Evolutionary conservation across 768 basidiomycete species (phyloP).

Genomic region (Panus rudis): DNA sequence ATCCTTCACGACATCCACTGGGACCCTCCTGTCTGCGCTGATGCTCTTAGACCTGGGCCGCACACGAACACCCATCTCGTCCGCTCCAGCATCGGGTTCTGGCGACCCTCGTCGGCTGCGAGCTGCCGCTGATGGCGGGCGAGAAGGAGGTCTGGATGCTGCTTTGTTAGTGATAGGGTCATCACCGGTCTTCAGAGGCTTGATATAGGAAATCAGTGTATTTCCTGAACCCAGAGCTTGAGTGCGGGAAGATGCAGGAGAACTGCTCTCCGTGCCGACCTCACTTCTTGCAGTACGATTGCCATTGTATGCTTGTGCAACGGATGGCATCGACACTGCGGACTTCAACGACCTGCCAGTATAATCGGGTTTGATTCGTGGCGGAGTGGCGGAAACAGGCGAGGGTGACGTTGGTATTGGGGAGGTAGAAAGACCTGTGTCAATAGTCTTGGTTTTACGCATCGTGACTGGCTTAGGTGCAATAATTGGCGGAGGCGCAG

Average conservation of each 20-base stretch:
- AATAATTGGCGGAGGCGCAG: slow-evolving; percentile 31
- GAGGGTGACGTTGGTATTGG: slow-evolving; percentile 4
- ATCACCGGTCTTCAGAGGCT: slow-evolving; percentile 42
- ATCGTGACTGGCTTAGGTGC: slow-evolving; percentile 34
- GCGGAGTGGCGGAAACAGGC: slow-evolving; percentile 8
- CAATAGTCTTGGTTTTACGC: slow-evolving; percentile 33
- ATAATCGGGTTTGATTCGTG: slow-evolving; percentile 24
- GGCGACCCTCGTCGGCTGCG: slow-evolving; percentile 7
- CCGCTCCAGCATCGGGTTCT: slow-evolving; percentile 21
- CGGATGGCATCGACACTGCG: slow-evolving; percentile 33
- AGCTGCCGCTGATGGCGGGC: slow-evolving; percentile 16
- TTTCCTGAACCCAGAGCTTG: slow-evolving; percentile 61
- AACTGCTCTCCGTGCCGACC: slow-evolving; percentile 7
- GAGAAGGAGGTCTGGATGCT: slow-evolving; percentile 13
- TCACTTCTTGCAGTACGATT: slow-evolving; percentile 12
- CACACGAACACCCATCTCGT: slow-evolving; percentile 33
- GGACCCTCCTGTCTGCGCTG: slow-evolving; percentile 8
- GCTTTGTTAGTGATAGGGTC: slow-evolving; percentile 21
- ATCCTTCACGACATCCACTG: slow-evolving; percentile 16
- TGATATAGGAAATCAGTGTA: slow-evolving; percentile 66
- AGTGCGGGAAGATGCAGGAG: slow-evolving; percentile 15
- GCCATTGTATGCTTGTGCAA: slow-evolving; percentile 26
- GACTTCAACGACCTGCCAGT: slow-evolving; percentile 31
- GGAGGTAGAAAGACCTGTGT: slow-evolving; percentile 13
- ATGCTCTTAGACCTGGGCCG: slow-evolving; percentile 30